phyloP scores from a whole-genome alignment of 2,329 filamentous ascomycete species.

The Parafenestella ontariensis region DNA sequence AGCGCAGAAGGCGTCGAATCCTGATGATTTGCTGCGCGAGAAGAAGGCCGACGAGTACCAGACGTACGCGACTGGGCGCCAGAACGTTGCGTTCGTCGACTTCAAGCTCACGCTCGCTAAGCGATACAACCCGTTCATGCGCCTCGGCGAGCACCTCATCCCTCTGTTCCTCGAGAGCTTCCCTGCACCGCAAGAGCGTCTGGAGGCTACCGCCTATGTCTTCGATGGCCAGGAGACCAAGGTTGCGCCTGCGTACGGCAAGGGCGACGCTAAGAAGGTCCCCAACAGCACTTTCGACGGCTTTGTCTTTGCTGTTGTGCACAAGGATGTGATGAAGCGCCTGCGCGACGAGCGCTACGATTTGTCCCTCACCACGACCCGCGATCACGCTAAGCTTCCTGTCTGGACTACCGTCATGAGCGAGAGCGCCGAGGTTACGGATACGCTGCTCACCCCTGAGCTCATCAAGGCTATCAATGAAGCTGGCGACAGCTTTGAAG shows the following conservation, averaged over 20 bases:
- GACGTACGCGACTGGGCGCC: slow-evolving; percentile 87
- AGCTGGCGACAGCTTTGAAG: slow-evolving; percentile 78
- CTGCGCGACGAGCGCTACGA: slow-evolving; percentile 94
- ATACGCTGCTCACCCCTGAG: slow-evolving; percentile 85
- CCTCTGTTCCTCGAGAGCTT: slow-evolving; percentile 83
- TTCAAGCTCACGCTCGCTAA: slow-evolving; percentile 81
- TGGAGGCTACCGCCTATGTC: slow-evolving; percentile 81
- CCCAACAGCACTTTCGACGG: slow-evolving; percentile 75
- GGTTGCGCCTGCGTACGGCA: slow-evolving; percentile 71
- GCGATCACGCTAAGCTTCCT: slow-evolving; percentile 90
- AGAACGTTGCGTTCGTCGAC: slow-evolving; percentile 92
- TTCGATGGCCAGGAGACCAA: slow-evolving; percentile 92
- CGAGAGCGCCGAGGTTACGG: slow-evolving; percentile 94
- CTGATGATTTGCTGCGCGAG: slow-evolving; percentile 76
- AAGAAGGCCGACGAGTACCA: slow-evolving; percentile 86
- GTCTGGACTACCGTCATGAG: slow-evolving; percentile 93
- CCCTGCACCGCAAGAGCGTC: slow-evolving; percentile 70
- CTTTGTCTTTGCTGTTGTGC: slow-evolving; percentile 94
- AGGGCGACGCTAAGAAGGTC: slow-evolving; percentile 68
- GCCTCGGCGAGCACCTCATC: slow-evolving; percentile 70
- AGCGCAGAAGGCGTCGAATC: slow-evolving; percentile 50
- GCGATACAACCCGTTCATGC: slow-evolving; percentile 80
- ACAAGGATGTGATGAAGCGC: slow-evolving; percentile 92
- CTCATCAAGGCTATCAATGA: slow-evolving; percentile 78
- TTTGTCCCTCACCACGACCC: slow-evolving; percentile 88